Percentiles rank a stretch among this genome's conserved stretches.
These are phyloP conservation scores for Vaccinium myrtillus DNA, from an alignment of 148 eudicot genomes.

Conservation along the genomic window DNA sequence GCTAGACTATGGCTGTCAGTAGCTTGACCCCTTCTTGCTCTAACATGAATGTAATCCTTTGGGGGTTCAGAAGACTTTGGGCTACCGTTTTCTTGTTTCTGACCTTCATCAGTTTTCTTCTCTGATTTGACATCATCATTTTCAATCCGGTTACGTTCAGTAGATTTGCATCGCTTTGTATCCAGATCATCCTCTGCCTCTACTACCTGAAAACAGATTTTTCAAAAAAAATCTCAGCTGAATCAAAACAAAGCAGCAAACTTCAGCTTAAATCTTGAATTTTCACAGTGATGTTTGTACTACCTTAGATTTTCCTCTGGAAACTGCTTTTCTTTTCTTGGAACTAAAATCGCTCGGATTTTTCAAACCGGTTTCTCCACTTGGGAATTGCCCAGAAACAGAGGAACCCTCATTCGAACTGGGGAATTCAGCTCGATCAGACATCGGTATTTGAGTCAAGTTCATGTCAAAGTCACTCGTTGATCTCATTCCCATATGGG, in stretches of 20 bases:
- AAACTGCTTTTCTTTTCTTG: slow-evolving; percentile 62
- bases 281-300: neutral
- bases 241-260: neutral
- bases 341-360: slow-evolving; percentile 28
- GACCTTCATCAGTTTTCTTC: slow-evolving; percentile 21
- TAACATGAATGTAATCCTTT: slow-evolving; percentile 93
- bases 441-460: slow-evolving; percentile 14
- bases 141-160: slow-evolving; percentile 26
- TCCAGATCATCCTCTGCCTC: slow-evolving; percentile 35
- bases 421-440: slow-evolving; percentile 26
- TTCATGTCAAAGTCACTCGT: slow-evolving; percentile 21
- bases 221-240: neutral
- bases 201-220: slow-evolving; percentile 30
- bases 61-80: slow-evolving; percentile 60
- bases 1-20: slow-evolving; percentile 99
- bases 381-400: slow-evolving; percentile 53
- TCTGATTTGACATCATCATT: slow-evolving; percentile 27
- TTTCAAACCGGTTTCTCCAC: slow-evolving; percentile 36
- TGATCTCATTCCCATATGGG: slow-evolving; percentile 21
- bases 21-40: slow-evolving; percentile 98
- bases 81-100: slow-evolving; percentile 29
- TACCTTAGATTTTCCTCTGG: slow-evolving; percentile 54
- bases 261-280: neutral
- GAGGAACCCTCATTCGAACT: slow-evolving; percentile 56
- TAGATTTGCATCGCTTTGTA: slow-evolving; percentile 49